Evolutionary conservation across 208 protist species (phyloP), one percentile per base, ranked within the genome.

Genomic region (Kentomonas sorsogonicus): DNA sequence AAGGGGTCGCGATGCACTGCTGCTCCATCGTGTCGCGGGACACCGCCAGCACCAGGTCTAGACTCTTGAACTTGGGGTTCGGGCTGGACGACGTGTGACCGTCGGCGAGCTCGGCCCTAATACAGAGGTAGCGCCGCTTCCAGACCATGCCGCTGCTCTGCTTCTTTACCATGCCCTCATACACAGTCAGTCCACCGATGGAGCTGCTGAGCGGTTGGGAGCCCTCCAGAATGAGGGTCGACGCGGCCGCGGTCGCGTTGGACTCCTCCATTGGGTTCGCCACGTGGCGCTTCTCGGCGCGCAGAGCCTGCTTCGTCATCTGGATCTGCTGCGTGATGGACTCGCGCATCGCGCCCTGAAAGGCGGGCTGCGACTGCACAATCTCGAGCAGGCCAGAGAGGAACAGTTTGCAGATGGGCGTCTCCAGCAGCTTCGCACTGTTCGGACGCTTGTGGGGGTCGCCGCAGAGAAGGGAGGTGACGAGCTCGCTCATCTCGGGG

Each of bases 111-210:
- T 79, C 77, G 18, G 69, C 82, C 3, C 74, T 66, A 55, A 89
- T 89, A 63, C 82, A 89, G 45, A 89, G 63, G 55, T 89, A 89
- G n/a, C 82, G 82, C 26, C 75, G 67, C 66, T 86, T 85, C 82
- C 80, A 88, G 39, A 67, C 61, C 72, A 88, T 74, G 47, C 85
- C 76, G 48, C 80, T 83, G 64, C 80, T 88, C 62, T 89, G 82
- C 66, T 89, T 85, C 44, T 68, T 72, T 11, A 85, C 72, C 11
- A 61, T 84, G 33, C 73, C 76, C 41, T 90, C 83, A 53, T 80
- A 74, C 11, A 88, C 65, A 0, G 69, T 84, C 26, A 86, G 60
- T 18, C 76, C 72, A 33, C 82, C 77, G 16, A 86, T 69, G 30
- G 44, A 60, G 48, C 40, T 68, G n/a, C 63, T 77, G 13, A 84